These are phyloP conservation scores for Plasmodium knowlesi DNA, from an alignment of 169 alveolate species.

Conservation along the genomic window DNA sequence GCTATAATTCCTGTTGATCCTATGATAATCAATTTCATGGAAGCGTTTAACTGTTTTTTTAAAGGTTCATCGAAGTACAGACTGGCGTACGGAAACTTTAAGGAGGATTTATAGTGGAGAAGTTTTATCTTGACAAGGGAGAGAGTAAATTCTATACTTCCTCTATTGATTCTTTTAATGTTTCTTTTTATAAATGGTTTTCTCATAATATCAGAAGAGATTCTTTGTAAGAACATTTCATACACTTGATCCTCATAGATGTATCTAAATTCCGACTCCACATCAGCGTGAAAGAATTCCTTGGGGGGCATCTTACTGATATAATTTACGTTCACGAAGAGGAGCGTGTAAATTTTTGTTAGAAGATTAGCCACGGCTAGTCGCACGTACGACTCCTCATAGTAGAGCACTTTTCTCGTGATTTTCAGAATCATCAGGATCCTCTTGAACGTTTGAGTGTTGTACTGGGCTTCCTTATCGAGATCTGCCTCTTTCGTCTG, in stretches of 20 bases:
- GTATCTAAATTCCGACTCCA: slow-evolving; percentile 38
- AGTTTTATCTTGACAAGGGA: slow-evolving; percentile 50
- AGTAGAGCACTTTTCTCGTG: slow-evolving; percentile 22
- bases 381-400: slow-evolving; percentile 48
- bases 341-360: slow-evolving; percentile 33
- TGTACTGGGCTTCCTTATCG: neutral
- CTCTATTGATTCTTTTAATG: slow-evolving; percentile 55
- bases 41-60: slow-evolving; percentile 52
- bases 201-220: slow-evolving; percentile 21
- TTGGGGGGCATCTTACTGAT: slow-evolving; percentile 57
- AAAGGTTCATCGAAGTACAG: slow-evolving; percentile 53
- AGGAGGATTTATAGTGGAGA: slow-evolving; percentile 22
- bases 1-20: slow-evolving; percentile 59
- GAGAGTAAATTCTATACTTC: slow-evolving; percentile 55
- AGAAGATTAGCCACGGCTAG: slow-evolving; percentile 47
- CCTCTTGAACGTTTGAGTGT: slow-evolving; percentile 21
- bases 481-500: slow-evolving; percentile 20
- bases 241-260: slow-evolving; percentile 43
- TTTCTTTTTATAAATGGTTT: slow-evolving; percentile 63
- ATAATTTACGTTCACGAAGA: slow-evolving; percentile 52
- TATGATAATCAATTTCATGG: slow-evolving; percentile 25
- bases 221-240: slow-evolving; percentile 30
- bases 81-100: slow-evolving; percentile 37
- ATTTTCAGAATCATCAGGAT: slow-evolving; percentile 15
- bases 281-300: slow-evolving; percentile 36